A percentile compares a stretch with the other conserved stretches of the same genome.
Evolutionary conservation across 2,329 filamentous ascomycete genomes (phyloP).

Genomic region (Paracorniculantispora psalliotae): DNA sequence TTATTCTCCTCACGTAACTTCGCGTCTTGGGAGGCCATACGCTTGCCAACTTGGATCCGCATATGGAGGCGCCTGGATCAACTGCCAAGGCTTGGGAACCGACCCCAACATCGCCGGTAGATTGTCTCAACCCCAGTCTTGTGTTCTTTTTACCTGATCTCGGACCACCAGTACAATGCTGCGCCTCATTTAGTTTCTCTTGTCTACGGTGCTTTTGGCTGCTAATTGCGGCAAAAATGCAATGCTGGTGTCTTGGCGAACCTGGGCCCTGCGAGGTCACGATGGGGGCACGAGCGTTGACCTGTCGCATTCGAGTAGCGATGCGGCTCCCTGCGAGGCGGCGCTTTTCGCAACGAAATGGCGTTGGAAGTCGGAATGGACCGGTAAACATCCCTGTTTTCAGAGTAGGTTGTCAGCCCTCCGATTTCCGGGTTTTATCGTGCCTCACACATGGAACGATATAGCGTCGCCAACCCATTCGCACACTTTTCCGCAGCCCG

Average conservation of each 20-base stretch:
- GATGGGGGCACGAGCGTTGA: background rate
- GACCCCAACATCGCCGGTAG: constrained; percentile 1
- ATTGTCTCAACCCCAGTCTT: background rate
- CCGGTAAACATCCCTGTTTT: constrained; percentile 1
- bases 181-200: background rate
- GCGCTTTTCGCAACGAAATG: background rate
- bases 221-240: background rate
- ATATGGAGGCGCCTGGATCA: background rate
- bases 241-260: background rate
- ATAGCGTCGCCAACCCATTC: background rate
- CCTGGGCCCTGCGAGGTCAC: background rate
- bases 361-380: background rate
- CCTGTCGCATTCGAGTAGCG: background rate
- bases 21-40: constrained; percentile 5
- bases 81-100: background rate
- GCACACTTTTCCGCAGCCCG: background rate
- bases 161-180: background rate
- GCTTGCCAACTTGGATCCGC: background rate
- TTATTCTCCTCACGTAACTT: constrained; percentile 15
- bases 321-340: background rate
- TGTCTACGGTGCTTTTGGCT: background rate
- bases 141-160: background rate
- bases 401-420: background rate
- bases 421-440: constrained; percentile 7
- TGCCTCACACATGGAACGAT: background rate